Evolutionary conservation across 176 grass and related monocot species (phyloP), one percentile per base, ranked within the genome.

Genomic region (Oryza punctata): DNA sequence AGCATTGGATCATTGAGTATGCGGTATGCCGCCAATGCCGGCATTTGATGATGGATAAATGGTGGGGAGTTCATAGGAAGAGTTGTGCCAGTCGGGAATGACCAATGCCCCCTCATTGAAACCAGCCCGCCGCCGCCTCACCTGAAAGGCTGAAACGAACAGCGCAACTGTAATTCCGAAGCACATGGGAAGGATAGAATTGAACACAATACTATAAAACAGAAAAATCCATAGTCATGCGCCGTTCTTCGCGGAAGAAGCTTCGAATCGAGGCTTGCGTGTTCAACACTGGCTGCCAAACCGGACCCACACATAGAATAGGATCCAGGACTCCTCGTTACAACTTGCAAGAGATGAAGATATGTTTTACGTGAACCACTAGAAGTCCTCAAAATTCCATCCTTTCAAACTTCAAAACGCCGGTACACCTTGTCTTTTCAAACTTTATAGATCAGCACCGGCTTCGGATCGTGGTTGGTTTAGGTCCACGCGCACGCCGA

Each of bases 361-460:
- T 14, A 24, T 27, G 10, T 4, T 10, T 69, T 47, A 47, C 3
- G 13, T 15, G 32, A 12, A n/a, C 32, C 8, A 12, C 11, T 13
- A 12, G 66, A 45, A 45, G 2, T 25, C n/a, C 11, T 27, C 59
- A 29, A 65, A 21, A 33, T 12, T 61, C 57, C 57, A 24, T 24
- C 57, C n/a, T 11, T 61, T 3, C 21, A 24, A 57, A 57, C 78
- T 67, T 76, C 40, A 75, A 75, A 24, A 33, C 73, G 28, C 66
- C 7, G 50, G 74, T 37, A 64, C 82, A 69, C 35, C 71, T 52
- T 83, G 35, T 71, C 65, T 80, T 28, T 28, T n/a, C 81, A 75
- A 37, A n/a, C 59, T 82, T 82, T 78, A 72, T 83, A 90, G 78
- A 77, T 86, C 83, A 73, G 83, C 72, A 60, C 6, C 54, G 12